Conservation (phyloP, 768 basidiomycete genomes). For the Rhodotorula taiwanensis region DNA sequence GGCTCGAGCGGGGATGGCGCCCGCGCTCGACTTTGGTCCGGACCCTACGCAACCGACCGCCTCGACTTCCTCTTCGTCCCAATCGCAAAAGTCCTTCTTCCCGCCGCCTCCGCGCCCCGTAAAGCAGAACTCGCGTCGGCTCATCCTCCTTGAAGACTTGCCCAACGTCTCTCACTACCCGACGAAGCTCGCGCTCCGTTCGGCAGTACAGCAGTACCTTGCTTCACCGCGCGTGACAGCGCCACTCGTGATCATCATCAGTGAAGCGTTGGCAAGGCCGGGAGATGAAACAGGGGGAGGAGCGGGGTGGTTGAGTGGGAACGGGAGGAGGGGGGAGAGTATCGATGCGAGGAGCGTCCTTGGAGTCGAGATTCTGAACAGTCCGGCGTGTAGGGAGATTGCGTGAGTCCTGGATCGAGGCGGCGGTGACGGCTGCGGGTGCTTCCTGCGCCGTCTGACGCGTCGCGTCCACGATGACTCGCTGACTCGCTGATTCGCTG, state of each 20-base stretch:
- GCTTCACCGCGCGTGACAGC: constrained; percentile 43
- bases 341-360: constrained; percentile 65
- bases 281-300: constrained; percentile 32
- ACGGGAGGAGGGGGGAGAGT: constrained; percentile 53
- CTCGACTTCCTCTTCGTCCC: constrained; percentile 7
- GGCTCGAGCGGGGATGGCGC: constrained; percentile 63
- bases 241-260: constrained; percentile 75
- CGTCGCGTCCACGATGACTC: background rate
- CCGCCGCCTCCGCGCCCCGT: background rate
- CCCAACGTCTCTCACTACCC: constrained; percentile 76
- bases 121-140: background rate
- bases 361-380: constrained; percentile 60
- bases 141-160: constrained; percentile 48
- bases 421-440: too few species aligned
- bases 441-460: too few species aligned
- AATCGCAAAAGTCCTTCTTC: background rate
- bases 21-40: constrained; percentile 47
- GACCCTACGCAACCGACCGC: background rate
- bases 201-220: constrained; percentile 51
- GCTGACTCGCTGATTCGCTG: background rate
- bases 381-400: constrained; percentile 72
- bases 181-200: constrained; percentile 67
- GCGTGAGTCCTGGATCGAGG: constrained; percentile 56
- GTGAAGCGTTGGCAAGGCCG: constrained; percentile 65
- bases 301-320: constrained; percentile 46